A percentile compares a stretch with the other conserved stretches of the same genome.
Conservation (phyloP, 768 basidiomycete genomes). For the Lactarius deliciosus region DNA sequence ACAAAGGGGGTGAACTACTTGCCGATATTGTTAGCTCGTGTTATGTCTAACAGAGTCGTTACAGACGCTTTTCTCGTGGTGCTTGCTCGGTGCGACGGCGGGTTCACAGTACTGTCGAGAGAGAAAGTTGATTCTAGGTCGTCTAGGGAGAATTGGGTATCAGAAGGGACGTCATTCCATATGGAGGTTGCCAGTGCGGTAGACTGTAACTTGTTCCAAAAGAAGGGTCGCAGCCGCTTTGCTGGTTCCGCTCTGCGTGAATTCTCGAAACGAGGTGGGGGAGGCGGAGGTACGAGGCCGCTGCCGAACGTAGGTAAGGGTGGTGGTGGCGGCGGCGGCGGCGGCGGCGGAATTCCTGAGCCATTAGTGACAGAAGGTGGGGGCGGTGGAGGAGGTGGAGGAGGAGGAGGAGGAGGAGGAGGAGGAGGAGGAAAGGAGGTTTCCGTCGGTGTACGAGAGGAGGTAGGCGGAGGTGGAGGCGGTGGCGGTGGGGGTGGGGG, state of each 20-base stretch:
- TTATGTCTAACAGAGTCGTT: conserved; percentile 74
- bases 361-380: not conserved
- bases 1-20: conserved; percentile 29
- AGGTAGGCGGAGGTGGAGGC: not conserved
- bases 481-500: conserved; percentile 4
- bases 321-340: not conserved
- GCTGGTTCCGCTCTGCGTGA: conserved; percentile 44
- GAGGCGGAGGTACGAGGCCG: conserved; percentile 22
- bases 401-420: not conserved
- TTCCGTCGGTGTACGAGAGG: not conserved
- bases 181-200: conserved; percentile 51
- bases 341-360: not conserved
- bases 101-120: conserved; percentile 48
- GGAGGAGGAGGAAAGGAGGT: not conserved
- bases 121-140: conserved; percentile 77
- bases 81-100: conserved; percentile 42
- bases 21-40: conserved; percentile 84
- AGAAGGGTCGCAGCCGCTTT: conserved; percentile 78
- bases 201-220: conserved; percentile 79
- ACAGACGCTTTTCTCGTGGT: conserved; percentile 57
- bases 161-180: conserved; percentile 60
- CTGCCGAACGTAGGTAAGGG: conserved; percentile 3
- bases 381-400: conserved; percentile 14
- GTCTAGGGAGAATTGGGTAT: conserved; percentile 52
- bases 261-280: conserved; percentile 33